Evolutionary conservation across 1,284 basidiomycete genomes (phyloP), one percentile per base, ranked within the genome.

Genomic region (Ganoderma meredithae): DNA sequence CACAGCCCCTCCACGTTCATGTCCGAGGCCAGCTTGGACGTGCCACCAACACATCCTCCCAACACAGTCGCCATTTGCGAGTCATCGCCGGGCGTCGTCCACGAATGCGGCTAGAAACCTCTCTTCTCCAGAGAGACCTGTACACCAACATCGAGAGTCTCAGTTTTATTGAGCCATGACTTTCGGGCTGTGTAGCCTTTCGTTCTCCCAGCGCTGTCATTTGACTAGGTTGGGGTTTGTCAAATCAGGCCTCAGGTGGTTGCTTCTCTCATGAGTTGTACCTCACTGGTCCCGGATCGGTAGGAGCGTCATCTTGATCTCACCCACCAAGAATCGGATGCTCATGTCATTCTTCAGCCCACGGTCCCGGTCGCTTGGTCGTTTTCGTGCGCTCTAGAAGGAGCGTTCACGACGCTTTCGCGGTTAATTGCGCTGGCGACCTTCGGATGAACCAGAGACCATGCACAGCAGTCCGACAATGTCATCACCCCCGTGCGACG

Each of bases 401-500:
- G 61, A 43, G 10, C 56, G 47, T 56, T 43, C 53, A 63, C 69
- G 33, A n/a, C 19, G 13, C 19, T 25, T 40, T 39, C 39, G n/a
- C 58, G 22, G 6, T 59, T 15, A 39, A 41, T 59, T 22, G n/a
- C 19, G n/a, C 22, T 59, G 58, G 22, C 12, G 39, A 41, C 36
- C 39, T 4, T n/a, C 39, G 36, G 58, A 25, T 22, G 39, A 36
- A 58, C n/a, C n/a, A 15, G 56, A 59, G 39, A 40, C 36, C 36
- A 39, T 27, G 58, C 58, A 59, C 58, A 59, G 58, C 58, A 59
- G 33, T 64, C 44, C 63, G 65, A 67, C 65, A 67, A 65, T 66
- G 62, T 71, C 70, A 69, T 60, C 70, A 66, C 33, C 55, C 33
- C 58, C 63, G 49, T 53, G 25, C 62, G 69, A 70, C 71, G 68